Base-by-base conservation (phyloP, 2,329 filamentous ascomycete genomes). In the Gnomoniopsis smithogilvyi region DNA sequence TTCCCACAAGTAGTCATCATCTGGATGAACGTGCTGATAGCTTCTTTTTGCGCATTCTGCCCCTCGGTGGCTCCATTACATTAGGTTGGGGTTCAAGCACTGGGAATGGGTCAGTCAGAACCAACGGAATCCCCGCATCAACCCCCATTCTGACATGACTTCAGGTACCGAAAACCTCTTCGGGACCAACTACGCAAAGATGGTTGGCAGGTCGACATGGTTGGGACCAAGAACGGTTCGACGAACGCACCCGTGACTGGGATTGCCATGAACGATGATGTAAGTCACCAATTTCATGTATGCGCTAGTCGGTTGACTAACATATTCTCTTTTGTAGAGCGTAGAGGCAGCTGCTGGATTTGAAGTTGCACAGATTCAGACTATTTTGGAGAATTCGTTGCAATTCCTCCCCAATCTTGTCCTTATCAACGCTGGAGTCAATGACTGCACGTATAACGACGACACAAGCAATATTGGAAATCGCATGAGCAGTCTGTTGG, bases 341-440 rank as follows among this genome's bases (percentile, higher is more conserved):
- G 21, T 54, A 17, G 56, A 58, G 24, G 56, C 56, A 41, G 34
- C 43, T 7, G 49, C 41, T 1, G 64, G 66, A 33, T 52, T 61
- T 51, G 48, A 58, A 1, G 60, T 67, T 22, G 54, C 43, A 4
- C 59, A 66, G 26, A 56, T 66, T 12, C 48, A 58, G 6, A 54
- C 41, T 1, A 54, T 50, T 8, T 50, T 52, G 11, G 24, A 30
- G 14, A 43, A 30, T 12, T 59, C 58, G 6, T 17, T 50, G 12
- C 52, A 22, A 7, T 65, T 59, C 36, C 62, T 60, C 45, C 61
- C 66, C 1, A 67, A 67, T 54, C 41, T 67, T 15, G 58, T 68
- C 8, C 55, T 68, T 2, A 64, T 68, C 30, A 73, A 72, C 45
- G 67, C 64, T 41, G 72, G 72, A 14, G 73, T 71, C 12, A 72